Evolutionary conservation across 1,284 basidiomycete species (phyloP), one percentile per base, ranked within the genome.

Genomic region (Boletellus deceptivus): DNA sequence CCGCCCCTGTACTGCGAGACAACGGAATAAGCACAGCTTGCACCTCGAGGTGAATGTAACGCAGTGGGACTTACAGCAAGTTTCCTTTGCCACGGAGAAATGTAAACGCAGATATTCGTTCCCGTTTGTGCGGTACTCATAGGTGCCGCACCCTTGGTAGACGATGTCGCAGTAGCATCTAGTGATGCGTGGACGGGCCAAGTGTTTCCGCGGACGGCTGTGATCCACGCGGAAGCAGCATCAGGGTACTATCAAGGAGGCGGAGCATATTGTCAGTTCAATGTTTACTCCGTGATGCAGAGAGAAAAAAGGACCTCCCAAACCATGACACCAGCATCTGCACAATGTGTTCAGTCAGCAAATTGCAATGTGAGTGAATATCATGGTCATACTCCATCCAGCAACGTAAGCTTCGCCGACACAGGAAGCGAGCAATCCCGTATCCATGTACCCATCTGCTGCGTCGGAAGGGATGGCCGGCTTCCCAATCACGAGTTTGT

Each of bases 401-500:
- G 2, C 43, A 48, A 14, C n/a, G 17, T 11, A 44, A 27, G 54
- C 54, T 6, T 56, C 33, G 16, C 48, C 35, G 3, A 52, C 44
- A 38, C 54, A 56, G 13, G 22, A 24, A 24, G 48, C 48, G 13
- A 55, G 48, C 2, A 25, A 40, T 3, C 17, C 24, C 2, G 48
- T 17, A 17, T 42, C 27, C 31, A 56, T 45, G 18, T 54, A 49
- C 35, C 53, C 53, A 13, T 77, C 83, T 56, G 54, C 74, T 2
- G 83, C 82, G 57, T 83, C 82, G 13, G 70, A 59, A 3, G 70
- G 33, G 4, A 64, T 72, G 0, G 74, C 83, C 3, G 84, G 84
- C 66, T 87, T 87, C 3, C 84, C 85, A 45, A 87, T 81, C 43
- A 80, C 74, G 42, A 80, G 58, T 64, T 80, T 80, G 65, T 75